phyloP scores from a whole-genome alignment of 73 alveolate genomes.

The Paramecium octaurelia region DNA sequence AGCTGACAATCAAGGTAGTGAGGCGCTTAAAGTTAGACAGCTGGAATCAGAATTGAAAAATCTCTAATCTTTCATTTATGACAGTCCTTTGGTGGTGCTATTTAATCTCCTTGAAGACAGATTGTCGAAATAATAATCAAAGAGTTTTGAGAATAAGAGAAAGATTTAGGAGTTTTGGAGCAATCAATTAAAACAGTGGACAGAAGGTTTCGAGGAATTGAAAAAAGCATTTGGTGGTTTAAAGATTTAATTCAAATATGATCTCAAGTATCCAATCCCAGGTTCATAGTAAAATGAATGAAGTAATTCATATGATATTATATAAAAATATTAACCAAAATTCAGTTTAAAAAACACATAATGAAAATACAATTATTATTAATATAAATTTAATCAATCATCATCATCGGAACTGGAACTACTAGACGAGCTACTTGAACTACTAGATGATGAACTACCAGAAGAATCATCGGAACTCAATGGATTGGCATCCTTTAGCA shows the following conservation, averaged over 20 bases:
- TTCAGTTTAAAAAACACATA: neutral
- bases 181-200: neutral
- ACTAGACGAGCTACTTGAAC: neutral
- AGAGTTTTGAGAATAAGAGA: conserved; percentile 3
- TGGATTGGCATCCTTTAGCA: neutral
- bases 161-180: conserved; percentile 4
- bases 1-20: neutral
- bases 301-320: neutral
- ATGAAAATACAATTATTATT: neutral
- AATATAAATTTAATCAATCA: neutral
- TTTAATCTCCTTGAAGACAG: conserved; percentile 33
- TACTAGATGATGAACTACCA: conserved; percentile 29
- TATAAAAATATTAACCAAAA: neutral
- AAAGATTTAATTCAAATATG: neutral
- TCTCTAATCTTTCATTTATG: neutral
- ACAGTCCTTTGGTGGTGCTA: conserved; percentile 31
- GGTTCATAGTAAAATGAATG: neutral
- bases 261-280: neutral
- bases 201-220: conserved; percentile 31
- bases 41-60: conserved; percentile 1
- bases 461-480: neutral
- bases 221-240: conserved; percentile 1
- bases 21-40: neutral
- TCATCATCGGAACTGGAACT: conserved; percentile 22
- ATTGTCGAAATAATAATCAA: conserved; percentile 22